Conservation (phyloP, 495 filamentous ascomycete genomes). For the Aspergillus carlsbadensis region DNA sequence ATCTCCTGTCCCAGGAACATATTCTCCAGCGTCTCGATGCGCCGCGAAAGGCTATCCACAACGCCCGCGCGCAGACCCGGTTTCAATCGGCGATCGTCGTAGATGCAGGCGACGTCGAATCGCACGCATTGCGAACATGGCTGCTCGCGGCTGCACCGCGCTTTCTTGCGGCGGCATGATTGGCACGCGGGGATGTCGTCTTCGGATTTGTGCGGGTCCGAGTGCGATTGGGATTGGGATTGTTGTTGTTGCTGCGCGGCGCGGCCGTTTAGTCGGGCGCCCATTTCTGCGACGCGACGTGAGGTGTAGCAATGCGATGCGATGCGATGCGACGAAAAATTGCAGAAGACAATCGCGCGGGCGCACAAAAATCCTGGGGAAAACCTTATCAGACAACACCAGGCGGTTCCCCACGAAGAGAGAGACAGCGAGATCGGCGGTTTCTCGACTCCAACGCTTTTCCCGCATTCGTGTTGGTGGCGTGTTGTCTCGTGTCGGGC, state of each 20-base stretch:
- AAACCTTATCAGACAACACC: neutral
- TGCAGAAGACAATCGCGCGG: too few species aligned
- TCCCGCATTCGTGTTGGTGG: neutral
- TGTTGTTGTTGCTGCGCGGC: neutral
- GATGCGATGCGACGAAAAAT: neutral
- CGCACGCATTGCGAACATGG: constrained; percentile 38
- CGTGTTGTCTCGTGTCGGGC: neutral
- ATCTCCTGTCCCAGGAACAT: constrained; percentile 34
- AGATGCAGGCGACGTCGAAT: constrained; percentile 32
- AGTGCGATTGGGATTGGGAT: too few species aligned
- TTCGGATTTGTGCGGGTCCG: constrained; percentile 11
- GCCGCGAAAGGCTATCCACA: constrained; percentile 38
- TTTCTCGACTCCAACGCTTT: neutral
- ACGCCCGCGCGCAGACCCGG: constrained; percentile 39
- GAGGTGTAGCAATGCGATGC: too few species aligned
- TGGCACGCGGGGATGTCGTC: constrained; percentile 34
- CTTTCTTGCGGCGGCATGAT: constrained; percentile 42
- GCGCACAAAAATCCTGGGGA: too few species aligned
- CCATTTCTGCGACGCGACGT: neutral
- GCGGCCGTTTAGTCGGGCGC: neutral
- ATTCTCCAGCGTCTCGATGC: constrained; percentile 33
- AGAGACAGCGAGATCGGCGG: neutral
- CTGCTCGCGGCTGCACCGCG: constrained; percentile 37
- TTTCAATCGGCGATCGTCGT: constrained; percentile 34
- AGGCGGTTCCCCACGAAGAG: neutral